phyloP scores from a whole-genome alignment of 495 filamentous ascomycete genomes.

The Sordaria brevicollis region DNA sequence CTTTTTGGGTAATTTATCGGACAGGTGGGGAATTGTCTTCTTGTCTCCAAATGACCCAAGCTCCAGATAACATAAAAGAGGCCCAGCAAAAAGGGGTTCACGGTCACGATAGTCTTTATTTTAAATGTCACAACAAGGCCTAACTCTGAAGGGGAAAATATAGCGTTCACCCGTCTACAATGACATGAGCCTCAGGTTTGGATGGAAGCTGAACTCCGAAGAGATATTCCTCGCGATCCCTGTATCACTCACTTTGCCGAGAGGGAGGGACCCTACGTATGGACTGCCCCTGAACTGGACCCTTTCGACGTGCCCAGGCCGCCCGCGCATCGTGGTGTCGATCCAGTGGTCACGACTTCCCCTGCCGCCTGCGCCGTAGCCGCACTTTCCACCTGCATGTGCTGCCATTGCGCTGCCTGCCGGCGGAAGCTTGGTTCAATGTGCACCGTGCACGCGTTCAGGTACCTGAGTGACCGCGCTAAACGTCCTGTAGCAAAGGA shows the following conservation, averaged over 20 bases:
- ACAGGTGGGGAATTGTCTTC: background rate
- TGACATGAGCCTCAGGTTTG: background rate
- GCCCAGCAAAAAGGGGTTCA: background rate
- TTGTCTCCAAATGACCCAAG: background rate
- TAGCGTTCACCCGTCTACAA: background rate
- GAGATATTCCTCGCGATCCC: background rate
- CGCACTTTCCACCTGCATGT: background rate
- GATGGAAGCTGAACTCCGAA: background rate
- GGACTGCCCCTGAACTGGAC: background rate
- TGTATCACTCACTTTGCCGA: background rate
- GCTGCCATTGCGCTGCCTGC: background rate
- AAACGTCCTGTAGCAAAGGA: background rate
- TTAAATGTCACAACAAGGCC: background rate
- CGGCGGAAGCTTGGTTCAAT: background rate
- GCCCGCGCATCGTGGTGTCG: background rate
- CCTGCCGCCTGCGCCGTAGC: background rate
- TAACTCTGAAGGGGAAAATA: background rate
- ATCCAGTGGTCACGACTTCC: background rate
- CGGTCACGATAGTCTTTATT: background rate
- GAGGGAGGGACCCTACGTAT: background rate
- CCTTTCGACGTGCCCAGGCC: background rate
- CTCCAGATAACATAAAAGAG: background rate
- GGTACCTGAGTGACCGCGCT: background rate
- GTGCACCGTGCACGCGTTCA: background rate
- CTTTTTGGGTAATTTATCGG: background rate